Base-by-base conservation (phyloP, 2,329 filamentous ascomycete genomes). In the Aspergillus glaucus region DNA sequence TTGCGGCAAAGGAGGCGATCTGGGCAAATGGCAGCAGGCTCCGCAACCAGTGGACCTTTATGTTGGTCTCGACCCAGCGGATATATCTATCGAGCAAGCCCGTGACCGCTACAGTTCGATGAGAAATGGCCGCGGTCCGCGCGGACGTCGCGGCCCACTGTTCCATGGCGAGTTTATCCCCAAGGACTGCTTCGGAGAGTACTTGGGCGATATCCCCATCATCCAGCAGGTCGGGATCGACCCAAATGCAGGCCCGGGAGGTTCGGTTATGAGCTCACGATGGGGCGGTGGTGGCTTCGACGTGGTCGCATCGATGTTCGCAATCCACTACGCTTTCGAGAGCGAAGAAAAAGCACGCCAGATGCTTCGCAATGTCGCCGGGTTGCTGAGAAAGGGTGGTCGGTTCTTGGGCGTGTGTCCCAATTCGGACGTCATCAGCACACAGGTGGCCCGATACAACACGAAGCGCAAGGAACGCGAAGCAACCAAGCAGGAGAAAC, bases 231-330 rank as follows among this genome's bases (percentile, higher is more conserved):
- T 98, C 26, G 93, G 93, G 19, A 95, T 95, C 59, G 88, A 95
- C 62, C 76, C 80, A 0, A 85, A 84, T 51, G 80, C 78, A 12
- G 84, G 74, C 60, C 87, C 75, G 0, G 77, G 75, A 24, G 68
- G 71, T 1, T 69, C 68, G 21, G 69, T 77, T 30, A 75, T 79
- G 58, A 73, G 74, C 72, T 87, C 82, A 68, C 84, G 82, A 36
- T 84, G 80, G 71, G 79, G 80, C 52, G 82, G 82, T 46, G 86
- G 86, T 48, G 91, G 92, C 3, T 98, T 97, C 60, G 93, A 98
- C 65, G 87, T 97, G 39, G 92, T 98, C 54, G 90, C 86, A 64
- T 95, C 95, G 82, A 98, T 98, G 93, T 98, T 98, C 69, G 94
- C 90, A 62, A 93, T 98, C 84, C 93, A 98, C 72, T 98, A 98